phyloP scores from a whole-genome alignment of 2,329 filamentous ascomycete genomes.

The Mycosphaerelloides madeirae region DNA sequence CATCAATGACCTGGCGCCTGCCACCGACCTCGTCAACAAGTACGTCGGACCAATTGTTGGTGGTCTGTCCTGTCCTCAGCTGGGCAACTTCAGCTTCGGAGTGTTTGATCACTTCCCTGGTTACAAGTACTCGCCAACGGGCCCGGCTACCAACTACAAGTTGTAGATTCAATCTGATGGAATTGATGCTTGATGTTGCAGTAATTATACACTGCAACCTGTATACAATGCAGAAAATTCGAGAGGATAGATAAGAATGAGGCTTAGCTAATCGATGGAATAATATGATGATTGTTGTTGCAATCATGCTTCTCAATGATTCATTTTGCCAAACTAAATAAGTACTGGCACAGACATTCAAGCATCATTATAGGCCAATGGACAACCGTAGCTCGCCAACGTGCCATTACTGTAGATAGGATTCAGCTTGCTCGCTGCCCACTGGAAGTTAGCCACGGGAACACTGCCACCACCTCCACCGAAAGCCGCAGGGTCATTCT shows the following conservation, averaged over 20 bases:
- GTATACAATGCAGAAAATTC: too few species aligned
- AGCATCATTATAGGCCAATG: constrained; percentile 6
- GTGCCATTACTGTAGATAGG: constrained; percentile 10
- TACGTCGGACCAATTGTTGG: constrained; percentile 10
- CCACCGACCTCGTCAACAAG: constrained; percentile 17
- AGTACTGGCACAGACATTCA: too few species aligned
- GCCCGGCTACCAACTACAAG: constrained; percentile 17
- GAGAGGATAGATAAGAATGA: too few species aligned
- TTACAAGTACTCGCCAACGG: constrained; percentile 19
- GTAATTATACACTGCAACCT: too few species aligned
- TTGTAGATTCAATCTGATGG: background rate
- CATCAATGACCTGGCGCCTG: constrained; percentile 6
- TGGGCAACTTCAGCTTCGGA: constrained; percentile 14
- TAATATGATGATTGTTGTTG: too few species aligned
- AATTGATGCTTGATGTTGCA: too few species aligned
- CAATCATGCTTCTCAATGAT: too few species aligned
- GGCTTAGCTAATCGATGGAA: too few species aligned
- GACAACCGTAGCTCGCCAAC: constrained; percentile 9
- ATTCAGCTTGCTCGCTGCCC: constrained; percentile 13
- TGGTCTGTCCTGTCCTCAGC: constrained; percentile 17
- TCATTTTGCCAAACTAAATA: too few species aligned
- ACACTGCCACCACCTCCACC: constrained; percentile 9
- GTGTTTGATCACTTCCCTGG: constrained; percentile 19
- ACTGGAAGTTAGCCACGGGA: constrained; percentile 6
- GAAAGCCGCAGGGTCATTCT: constrained; percentile 18